Conservation (phyloP, 371 early-diverging fungal species). For the Mortierella sp. region DNA sequence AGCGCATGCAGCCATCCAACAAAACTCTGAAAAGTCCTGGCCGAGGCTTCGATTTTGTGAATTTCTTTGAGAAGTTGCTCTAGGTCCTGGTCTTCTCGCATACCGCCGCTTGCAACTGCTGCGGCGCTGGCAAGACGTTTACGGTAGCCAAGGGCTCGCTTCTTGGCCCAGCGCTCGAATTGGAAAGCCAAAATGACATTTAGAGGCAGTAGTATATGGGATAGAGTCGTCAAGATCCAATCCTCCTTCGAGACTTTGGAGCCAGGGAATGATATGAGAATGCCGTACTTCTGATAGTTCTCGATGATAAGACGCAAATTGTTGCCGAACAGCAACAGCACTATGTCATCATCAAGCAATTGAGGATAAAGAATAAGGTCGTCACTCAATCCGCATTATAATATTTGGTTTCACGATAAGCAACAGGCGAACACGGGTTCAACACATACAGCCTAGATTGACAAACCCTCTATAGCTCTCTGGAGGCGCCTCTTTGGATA, state of each 20-base stretch:
- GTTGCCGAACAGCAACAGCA: constrained; percentile 86
- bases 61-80: constrained; percentile 17
- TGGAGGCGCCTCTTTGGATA: constrained; percentile 84
- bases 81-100: constrained; percentile 14
- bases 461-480: constrained; percentile 81
- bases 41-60: constrained; percentile 11
- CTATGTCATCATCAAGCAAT: constrained; percentile 36
- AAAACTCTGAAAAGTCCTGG: constrained; percentile 12
- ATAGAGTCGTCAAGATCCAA: constrained; percentile 64
- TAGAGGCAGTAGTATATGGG: constrained; percentile 65
- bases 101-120: neutral
- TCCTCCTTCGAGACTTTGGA: constrained; percentile 65
- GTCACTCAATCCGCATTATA: neutral
- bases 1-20: constrained; percentile 62
- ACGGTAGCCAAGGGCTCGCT: constrained; percentile 41
- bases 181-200: constrained; percentile 65
- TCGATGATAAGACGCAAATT: constrained; percentile 89
- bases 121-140: constrained; percentile 16
- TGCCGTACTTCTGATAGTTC: constrained; percentile 91
- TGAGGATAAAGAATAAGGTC: neutral
- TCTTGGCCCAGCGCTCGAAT: constrained; percentile 65
- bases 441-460: constrained; percentile 70
- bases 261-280: constrained; percentile 78
- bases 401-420: too few species aligned
- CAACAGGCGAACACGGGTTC: neutral